Conservation (phyloP, 1,284 basidiomycete species). For the Amylostereum areolatum region DNA sequence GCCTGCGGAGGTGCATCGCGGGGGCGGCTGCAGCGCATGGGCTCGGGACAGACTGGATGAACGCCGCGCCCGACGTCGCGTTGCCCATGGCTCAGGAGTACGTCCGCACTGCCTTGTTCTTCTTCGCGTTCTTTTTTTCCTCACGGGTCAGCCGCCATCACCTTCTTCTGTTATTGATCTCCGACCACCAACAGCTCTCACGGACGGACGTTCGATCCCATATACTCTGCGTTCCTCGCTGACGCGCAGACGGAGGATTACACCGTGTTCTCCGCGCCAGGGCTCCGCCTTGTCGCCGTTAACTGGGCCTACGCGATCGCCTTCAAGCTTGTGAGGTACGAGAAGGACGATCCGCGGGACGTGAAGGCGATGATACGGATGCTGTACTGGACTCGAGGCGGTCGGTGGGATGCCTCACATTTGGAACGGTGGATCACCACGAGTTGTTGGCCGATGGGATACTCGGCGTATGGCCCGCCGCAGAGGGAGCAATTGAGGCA, state of each 20-base stretch:
- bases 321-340: slow-evolving; percentile 63
- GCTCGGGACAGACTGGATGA: slow-evolving; percentile 68
- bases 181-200: slow-evolving; percentile 22
- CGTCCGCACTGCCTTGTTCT: slow-evolving; percentile 23
- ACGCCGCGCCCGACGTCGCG: slow-evolving; percentile 59
- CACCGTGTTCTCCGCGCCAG: slow-evolving; percentile 49
- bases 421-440: slow-evolving; percentile 31
- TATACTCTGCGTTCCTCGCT: slow-evolving; percentile 45
- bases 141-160: slow-evolving; percentile 12
- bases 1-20: slow-evolving; percentile 48
- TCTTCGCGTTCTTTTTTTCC: slow-evolving; percentile 2
- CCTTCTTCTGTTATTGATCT: slow-evolving; percentile 4
- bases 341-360: slow-evolving; percentile 36
- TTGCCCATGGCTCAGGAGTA: slow-evolving; percentile 57
- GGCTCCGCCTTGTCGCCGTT: slow-evolving; percentile 52
- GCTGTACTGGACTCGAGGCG: slow-evolving; percentile 43
- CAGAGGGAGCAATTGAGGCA: slow-evolving; percentile 37
- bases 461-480: slow-evolving; percentile 31
- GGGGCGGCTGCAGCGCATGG: slow-evolving; percentile 42
- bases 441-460: slow-evolving; percentile 14
- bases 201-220: slow-evolving; percentile 48
- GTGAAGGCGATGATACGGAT: slow-evolving; percentile 40
- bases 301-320: slow-evolving; percentile 64
- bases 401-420: slow-evolving; percentile 44
- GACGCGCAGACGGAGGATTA: slow-evolving; percentile 45